Base-by-base conservation (phyloP, 352 stramenopile species). In the Phytophthora fragariae region DNA sequence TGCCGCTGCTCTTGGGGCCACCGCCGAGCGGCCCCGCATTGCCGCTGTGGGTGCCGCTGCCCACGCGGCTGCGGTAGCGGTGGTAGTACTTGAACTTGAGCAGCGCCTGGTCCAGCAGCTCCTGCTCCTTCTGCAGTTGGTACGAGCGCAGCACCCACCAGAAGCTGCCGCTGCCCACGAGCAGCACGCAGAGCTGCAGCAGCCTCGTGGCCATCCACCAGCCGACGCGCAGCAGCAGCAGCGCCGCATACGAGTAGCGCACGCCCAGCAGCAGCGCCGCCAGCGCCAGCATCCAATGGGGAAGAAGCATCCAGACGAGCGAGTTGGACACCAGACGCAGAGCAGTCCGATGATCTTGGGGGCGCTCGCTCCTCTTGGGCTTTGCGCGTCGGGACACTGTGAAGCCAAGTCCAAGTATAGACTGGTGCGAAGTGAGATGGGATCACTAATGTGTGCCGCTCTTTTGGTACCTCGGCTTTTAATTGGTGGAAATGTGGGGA, bases 111-210 rank as follows among this genome's bases (percentile, higher is more conserved):
- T 91, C 84, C 41, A 83, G 71, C 46, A 92, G 61, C 41, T 94
- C 87, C 63, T 90, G 85, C 67, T 93, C 85, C 53, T 71, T 72
- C 53, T 79, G 70, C 41, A 94, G 70, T 62, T 94, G 87, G 52
- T 88, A 91, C 50, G 75, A 79, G 27, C 87, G 87, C 53, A 94
- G 52, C 29, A 84, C 15, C 75, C 81, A 89, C 85, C 85, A 94
- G 68, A 93, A 82, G 57, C 73, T 79, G 54, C 82, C 65, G 60
- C 75, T 82, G 50, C 82, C 85, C 5, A 67, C 65, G 24, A 91
- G 31, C 31, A 94, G 69, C 59, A 88, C 76, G 1, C 49, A 31
- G 27, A 90, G 56, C 67, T 92, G 79, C 31, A 80, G 53, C 15
- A 90, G 29, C 8, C 84, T 72, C 61, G 76, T 54, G 29, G 53